phyloP scores from a whole-genome alignment of 208 protist genomes.

The Novymonas esmeraldas region DNA sequence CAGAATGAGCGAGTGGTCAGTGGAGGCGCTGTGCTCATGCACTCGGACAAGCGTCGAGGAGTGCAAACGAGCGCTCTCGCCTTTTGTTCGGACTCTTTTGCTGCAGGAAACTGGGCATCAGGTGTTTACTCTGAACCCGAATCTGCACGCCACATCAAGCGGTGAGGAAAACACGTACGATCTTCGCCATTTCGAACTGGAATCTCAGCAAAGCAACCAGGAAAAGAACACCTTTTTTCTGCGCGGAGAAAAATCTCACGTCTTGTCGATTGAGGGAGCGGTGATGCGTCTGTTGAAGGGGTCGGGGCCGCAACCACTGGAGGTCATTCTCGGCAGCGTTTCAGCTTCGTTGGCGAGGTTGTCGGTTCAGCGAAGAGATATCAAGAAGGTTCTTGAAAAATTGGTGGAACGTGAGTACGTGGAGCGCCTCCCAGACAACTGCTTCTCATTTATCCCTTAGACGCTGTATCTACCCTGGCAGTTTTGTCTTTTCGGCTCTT shows the following conservation, averaged over 20 bases:
- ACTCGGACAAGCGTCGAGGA: constrained; percentile 10
- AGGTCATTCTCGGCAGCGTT: constrained; percentile 11
- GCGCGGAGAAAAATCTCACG: constrained; percentile 25
- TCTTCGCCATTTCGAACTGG: constrained; percentile 21
- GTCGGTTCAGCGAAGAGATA: constrained; percentile 18
- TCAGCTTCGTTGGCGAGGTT: constrained; percentile 7
- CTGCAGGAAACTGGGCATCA: constrained; percentile 18
- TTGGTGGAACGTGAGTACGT: constrained; percentile 35
- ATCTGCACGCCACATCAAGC: neutral
- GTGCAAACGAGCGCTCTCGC: constrained; percentile 22
- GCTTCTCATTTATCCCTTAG: constrained; percentile 29
- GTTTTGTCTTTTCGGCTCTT: neutral
- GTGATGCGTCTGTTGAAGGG: constrained; percentile 26
- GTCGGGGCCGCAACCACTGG: constrained; percentile 14
- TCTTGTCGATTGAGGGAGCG: constrained; percentile 20
- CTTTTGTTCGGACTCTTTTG: constrained; percentile 22
- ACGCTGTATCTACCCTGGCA: neutral
- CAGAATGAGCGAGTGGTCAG: constrained; percentile 17
- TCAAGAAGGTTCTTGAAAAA: constrained; percentile 34
- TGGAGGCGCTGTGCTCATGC: constrained; percentile 14
- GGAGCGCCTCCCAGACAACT: constrained; percentile 13
- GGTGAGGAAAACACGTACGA: constrained; percentile 14
- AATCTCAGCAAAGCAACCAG: constrained; percentile 24
- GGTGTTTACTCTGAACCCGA: constrained; percentile 2
- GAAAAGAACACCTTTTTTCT: constrained; percentile 19